Evolutionary conservation across 2,329 filamentous ascomycete genomes (phyloP).

Genomic region (Pseudopithomyces maydicus): DNA sequence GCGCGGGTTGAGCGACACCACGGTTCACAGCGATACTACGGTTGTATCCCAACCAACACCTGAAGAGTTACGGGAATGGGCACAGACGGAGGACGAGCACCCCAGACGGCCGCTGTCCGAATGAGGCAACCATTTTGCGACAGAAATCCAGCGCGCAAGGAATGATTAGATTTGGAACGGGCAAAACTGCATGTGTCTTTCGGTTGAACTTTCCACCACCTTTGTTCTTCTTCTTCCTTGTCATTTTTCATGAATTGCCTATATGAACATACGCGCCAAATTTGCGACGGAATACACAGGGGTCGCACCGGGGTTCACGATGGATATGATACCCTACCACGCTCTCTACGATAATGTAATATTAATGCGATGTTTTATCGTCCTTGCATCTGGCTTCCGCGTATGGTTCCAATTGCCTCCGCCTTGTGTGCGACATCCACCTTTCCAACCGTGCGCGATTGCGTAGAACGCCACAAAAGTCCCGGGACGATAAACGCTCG

Average conservation of each 20-base stretch:
- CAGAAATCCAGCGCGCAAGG: neutral
- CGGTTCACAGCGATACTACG: conserved; percentile 39
- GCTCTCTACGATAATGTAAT: conserved; percentile 8
- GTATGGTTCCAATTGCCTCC: neutral
- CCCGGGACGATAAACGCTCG: neutral
- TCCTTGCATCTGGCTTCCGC: neutral
- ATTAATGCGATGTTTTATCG: neutral
- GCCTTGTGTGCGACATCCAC: no score
- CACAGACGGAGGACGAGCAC: conserved; percentile 11
- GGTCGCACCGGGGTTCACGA: neutral
- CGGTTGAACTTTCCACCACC: neutral
- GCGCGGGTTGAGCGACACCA: conserved; percentile 38
- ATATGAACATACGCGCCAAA: neutral
- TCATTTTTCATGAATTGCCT: conserved; percentile 3
- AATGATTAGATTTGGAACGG: neutral
- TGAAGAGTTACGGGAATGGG: conserved; percentile 38
- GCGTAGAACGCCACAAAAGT: neutral
- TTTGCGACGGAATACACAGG: neutral
- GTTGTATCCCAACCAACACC: conserved; percentile 41
- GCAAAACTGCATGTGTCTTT: neutral
- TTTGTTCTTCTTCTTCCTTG: conserved; percentile 4
- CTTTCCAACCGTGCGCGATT: neutral
- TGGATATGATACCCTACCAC: neutral
- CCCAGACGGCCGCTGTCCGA: conserved; percentile 21
- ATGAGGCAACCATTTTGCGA: conserved; percentile 2